Percentiles rank a stretch among this genome's conserved stretches.
These are phyloP conservation scores for Penicillium polonicum DNA, from an alignment of 2,329 filamentous ascomycete genomes.

Conservation along the genomic window DNA sequence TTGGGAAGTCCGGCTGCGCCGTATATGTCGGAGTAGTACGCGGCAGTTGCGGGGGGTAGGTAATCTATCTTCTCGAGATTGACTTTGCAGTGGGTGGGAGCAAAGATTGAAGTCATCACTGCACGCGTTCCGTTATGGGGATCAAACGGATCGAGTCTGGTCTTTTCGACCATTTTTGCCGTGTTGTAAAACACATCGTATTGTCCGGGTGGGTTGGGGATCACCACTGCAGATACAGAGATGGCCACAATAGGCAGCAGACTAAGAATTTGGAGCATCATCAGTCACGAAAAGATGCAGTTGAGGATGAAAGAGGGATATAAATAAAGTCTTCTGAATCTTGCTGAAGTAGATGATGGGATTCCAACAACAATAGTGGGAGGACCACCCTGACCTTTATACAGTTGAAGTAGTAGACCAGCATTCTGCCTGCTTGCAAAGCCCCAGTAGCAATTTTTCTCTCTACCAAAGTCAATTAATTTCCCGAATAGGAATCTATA, in stretches of 20 bases:
- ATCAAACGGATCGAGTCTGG: conserved; percentile 29
- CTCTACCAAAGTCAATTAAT: neutral
- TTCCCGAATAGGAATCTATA: neutral
- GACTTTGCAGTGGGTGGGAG: conserved; percentile 18
- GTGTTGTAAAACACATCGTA: conserved; percentile 9
- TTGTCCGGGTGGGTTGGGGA: conserved; percentile 1
- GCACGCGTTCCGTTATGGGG: conserved; percentile 18
- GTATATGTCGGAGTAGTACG: conserved; percentile 20
- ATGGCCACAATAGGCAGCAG: neutral
- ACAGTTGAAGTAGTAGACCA: neutral
- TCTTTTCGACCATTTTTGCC: conserved; percentile 18
- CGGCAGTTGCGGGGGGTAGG: conserved; percentile 31
- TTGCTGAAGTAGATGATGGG: neutral
- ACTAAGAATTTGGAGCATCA: neutral
- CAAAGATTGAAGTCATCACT: conserved; percentile 33
- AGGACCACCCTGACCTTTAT: neutral
- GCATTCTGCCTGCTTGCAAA: neutral
- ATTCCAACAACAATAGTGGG: neutral
- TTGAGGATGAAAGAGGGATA: neutral
- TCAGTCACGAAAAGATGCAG: neutral
- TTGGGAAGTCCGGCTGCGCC: conserved; percentile 24
- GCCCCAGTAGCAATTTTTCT: neutral
- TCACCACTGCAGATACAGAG: neutral
- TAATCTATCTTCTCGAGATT: conserved; percentile 20
- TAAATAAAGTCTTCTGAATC: neutral